These are phyloP conservation scores for Trametes villosa DNA, from an alignment of 768 basidiomycete genomes.

Conservation along the genomic window DNA sequence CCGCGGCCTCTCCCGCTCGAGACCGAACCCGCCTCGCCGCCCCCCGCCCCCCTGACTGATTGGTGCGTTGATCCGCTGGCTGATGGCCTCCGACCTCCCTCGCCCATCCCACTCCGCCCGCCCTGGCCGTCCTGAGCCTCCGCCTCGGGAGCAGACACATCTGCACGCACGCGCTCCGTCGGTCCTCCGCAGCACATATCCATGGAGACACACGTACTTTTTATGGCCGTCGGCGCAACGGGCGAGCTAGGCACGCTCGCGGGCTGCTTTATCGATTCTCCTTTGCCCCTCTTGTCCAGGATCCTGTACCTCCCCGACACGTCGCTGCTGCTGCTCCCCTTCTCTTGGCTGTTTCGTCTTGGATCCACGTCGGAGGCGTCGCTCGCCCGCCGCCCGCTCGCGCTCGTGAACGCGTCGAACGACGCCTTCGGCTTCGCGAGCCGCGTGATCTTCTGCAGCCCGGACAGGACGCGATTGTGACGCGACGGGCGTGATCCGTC, in stretches of 20 bases:
- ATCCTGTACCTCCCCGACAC: constrained; percentile 14
- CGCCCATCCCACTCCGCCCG: too few species aligned
- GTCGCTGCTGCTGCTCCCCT: constrained; percentile 7
- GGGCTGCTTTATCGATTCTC: constrained; percentile 15
- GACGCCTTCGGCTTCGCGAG: constrained; percentile 38
- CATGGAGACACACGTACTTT: constrained; percentile 21
- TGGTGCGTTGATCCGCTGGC: background rate
- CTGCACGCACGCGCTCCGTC: background rate
- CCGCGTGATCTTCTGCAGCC: constrained; percentile 40
- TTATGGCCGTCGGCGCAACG: constrained; percentile 3
- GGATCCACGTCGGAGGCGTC: constrained; percentile 20
- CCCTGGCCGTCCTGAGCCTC: background rate
- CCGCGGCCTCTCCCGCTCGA: background rate
- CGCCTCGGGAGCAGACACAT: background rate
- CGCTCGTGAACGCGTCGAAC: constrained; percentile 31
- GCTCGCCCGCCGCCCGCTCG: constrained; percentile 25
- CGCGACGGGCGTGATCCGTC: constrained; percentile 19
- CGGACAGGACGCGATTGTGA: constrained; percentile 31
- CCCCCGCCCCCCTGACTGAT: background rate
- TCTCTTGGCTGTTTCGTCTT: constrained; percentile 3
- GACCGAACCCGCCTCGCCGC: too few species aligned
- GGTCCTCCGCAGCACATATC: background rate
- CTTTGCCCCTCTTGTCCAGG: constrained; percentile 3
- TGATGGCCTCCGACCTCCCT: constrained; percentile 12
- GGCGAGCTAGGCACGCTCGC: constrained; percentile 28